Evolutionary conservation across 2,329 filamentous ascomycete species (phyloP), one percentile per base, ranked within the genome.

Genomic region (Fusarium tuaranense): DNA sequence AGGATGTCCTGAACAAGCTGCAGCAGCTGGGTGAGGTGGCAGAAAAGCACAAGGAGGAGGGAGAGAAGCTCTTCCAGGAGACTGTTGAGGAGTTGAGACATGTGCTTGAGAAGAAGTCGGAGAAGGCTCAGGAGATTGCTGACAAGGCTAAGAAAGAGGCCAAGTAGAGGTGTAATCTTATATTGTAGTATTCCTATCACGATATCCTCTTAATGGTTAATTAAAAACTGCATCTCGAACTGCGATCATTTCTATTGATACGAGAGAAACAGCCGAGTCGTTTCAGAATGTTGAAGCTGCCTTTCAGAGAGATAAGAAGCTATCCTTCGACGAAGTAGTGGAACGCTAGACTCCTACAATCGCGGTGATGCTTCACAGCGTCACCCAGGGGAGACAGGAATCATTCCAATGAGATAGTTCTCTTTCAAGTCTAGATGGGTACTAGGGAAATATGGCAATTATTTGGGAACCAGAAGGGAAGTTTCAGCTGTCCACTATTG

Each of bases 51-150:
- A 90, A 89, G 60, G 86, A 91, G 7, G 92, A 95, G 81, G 92
- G 92, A 3, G 89, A 94, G 85, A 88, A 91, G 82, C 84, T 95
- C 41, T 81, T 93, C 62, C 91, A 91, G 82, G 91, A 93, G 80
- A 92, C 92, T 0, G 85, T 93, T 59, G 87, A 92, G 53, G 92
- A 94, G 81, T 84, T 94, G 57, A 86, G 88, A 80, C 86, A 91
- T 81, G 87, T 94, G 34, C 84, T 94, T 48, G 89, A 92, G 81
- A 89, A 89, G 80, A 88, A 89, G 83, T 84, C 85, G 0, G 80
- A 87, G 58, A 86, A 89, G 82, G 87, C 89, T 1, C 85, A 92
- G 78, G 88, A 93, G 73, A 86, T 93, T 75, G 83, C 84, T 4
- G 85, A 91, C 2, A 87, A 89, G 76, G 88, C 86, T 18, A 86